Evolutionary conservation across 441 rosid species (phyloP).

Genomic region (Adansonia rubrostipa): DNA sequence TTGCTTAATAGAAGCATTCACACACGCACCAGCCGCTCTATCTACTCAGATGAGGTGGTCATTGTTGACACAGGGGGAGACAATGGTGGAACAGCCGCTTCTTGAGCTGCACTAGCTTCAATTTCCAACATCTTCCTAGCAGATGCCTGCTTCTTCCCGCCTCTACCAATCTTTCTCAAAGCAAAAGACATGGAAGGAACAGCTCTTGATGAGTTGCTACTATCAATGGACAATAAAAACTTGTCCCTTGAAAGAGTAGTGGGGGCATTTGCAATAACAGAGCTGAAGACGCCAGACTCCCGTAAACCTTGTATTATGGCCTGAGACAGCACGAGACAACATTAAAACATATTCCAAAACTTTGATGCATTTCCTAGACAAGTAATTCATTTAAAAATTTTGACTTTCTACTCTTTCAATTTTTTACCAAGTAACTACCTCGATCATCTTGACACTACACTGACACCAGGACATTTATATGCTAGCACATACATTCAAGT

Average conservation of each 20-base stretch:
- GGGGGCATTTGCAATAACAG: conserved; percentile 58
- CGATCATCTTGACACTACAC: background rate
- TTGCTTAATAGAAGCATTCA: conserved; percentile 24
- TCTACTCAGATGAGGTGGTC: conserved; percentile 32
- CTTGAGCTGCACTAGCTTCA: conserved; percentile 36
- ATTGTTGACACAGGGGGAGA: conserved; percentile 52
- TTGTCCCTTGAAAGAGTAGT: conserved; percentile 56
- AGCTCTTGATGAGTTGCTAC: conserved; percentile 56
- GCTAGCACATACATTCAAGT: background rate
- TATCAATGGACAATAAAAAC: conserved; percentile 51
- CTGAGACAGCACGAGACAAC: conserved; percentile 38
- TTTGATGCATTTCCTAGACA: background rate
- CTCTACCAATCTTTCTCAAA: conserved; percentile 41
- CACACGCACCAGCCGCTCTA: conserved; percentile 7
- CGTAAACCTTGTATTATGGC: conserved; percentile 65
- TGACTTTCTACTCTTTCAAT: background rate
- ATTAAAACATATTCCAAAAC: background rate
- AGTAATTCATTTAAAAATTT: background rate
- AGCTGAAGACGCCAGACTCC: conserved; percentile 74
- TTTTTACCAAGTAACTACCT: background rate
- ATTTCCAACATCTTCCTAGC: conserved; percentile 54
- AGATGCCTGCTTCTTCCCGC: conserved; percentile 44
- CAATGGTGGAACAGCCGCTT: conserved; percentile 56
- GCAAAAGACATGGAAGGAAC: conserved; percentile 50
- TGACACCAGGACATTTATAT: conserved; percentile 1